These are phyloP conservation scores for Eucalyptus sp. DNA, from an alignment of 345 rosid genomes.

Conservation along the genomic window DNA sequence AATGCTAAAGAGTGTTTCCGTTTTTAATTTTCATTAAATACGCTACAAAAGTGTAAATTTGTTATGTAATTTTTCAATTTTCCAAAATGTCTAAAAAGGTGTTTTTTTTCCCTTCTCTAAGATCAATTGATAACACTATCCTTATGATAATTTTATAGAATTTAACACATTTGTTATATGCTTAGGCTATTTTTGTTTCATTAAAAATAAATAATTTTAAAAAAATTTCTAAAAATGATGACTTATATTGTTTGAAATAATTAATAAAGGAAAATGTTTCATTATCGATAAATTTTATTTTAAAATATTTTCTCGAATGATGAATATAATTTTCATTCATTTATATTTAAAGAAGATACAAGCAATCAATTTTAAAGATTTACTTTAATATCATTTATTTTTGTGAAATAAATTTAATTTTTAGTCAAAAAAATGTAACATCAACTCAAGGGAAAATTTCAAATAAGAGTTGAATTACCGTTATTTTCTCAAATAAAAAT, in stretches of 20 bases:
- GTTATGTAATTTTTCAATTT: background rate
- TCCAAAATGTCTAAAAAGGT: background rate
- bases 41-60: background rate
- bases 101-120: background rate
- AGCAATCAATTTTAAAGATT: background rate
- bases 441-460: no score
- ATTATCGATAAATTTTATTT: background rate
- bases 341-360: background rate
- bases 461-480: no score
- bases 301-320: background rate
- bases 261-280: background rate
- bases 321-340: background rate
- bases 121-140: background rate
- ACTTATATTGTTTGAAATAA: background rate
- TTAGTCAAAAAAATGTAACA: no score
- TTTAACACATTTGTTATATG: background rate
- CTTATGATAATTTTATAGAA: background rate
- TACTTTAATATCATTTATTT: background rate
- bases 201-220: background rate
- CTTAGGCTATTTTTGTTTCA: rapidly evolving
- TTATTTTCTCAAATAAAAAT: no score
- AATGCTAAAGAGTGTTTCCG: no score
- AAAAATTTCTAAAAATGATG: background rate
- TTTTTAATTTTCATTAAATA: background rate
- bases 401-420: no score